Conservation (phyloP, 2,329 filamentous ascomycete genomes). For the Exophiala sideris region DNA sequence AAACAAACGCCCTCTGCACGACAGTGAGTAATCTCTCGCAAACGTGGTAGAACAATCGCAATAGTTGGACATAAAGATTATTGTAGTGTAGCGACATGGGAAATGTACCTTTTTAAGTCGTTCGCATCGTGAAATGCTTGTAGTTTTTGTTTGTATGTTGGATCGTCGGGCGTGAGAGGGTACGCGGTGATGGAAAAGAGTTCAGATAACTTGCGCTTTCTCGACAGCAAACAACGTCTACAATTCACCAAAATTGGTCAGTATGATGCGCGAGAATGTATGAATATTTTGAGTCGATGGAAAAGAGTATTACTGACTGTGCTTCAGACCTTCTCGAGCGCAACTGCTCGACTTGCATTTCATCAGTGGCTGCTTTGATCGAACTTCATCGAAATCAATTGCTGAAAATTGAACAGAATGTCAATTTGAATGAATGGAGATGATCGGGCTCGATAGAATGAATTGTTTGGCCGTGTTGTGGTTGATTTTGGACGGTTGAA, state of each 20-base stretch:
- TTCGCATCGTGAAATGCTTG: conserved; percentile 56
- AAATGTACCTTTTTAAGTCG: conserved; percentile 55
- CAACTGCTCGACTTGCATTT: conserved; percentile 42
- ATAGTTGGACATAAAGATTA: conserved; percentile 9
- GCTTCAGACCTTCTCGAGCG: conserved; percentile 50
- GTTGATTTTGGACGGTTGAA: conserved; percentile 33
- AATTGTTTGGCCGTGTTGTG: conserved; percentile 43
- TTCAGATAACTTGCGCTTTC: conserved; percentile 87
- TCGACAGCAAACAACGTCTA: conserved; percentile 65
- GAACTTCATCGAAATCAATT: conserved; percentile 50
- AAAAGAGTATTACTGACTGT: conserved; percentile 43
- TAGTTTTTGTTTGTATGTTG: conserved; percentile 51
- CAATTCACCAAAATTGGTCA: conserved; percentile 37
- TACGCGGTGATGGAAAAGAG: conserved; percentile 76
- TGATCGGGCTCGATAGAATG: conserved; percentile 43
- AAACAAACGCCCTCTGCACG: conserved; percentile 54
- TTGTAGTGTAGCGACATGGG: conserved; percentile 12
- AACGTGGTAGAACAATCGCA: conserved; percentile 6
- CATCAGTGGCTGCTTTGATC: conserved; percentile 27
- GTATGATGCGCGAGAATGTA: conserved; percentile 31
- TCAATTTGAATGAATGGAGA: conserved; percentile 42
- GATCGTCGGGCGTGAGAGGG: conserved; percentile 50
- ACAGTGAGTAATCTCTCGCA: conserved; percentile 13
- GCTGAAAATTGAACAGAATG: conserved; percentile 39
- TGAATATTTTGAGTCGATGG: conserved; percentile 28